Evolutionary conservation across 2,329 filamentous ascomycete genomes (phyloP), one percentile per base, ranked within the genome.

Genomic region (Metarhizium brunneum): DNA sequence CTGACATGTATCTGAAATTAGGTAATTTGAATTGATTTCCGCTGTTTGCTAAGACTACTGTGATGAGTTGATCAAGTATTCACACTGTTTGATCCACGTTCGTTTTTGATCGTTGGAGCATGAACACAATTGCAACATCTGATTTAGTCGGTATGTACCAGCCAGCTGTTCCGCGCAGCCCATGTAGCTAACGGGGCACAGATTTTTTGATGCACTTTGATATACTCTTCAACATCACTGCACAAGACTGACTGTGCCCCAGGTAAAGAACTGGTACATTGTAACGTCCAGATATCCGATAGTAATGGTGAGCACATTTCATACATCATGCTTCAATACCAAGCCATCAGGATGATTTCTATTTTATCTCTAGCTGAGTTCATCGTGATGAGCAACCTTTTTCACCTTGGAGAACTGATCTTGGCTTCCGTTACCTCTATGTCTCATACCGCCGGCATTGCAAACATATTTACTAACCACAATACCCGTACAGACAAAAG

Each of bases 401-500:
- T 76, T 81, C 79, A 82, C 78, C 79, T 82, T 82, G 79, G 79
- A 82, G 79, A 82, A 82, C 79, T 82, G 79, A 82, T 68, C 61
- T 59, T 58, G 55, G 49, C 47, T 54, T 54, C 42, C 5, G 40
- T 18, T 20, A 16, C 29, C 53, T 5, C 57, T 56, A 56, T 16
- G 53, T 32, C 25, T 32, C 13, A 4, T 43, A 45, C 52, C 8
- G 51, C 49, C 36, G 13, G 53, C 54, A 16, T 50, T 52, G 20
- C 3, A 36, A 42, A 20, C 20, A 36, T 25, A 47, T 16, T 35
- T 47, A 40, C 48, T 52, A 25, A 55, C 35, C 3, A 20, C 30
- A 7, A 32, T 50, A 3, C 1, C 13, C 29, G 4, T n/a, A 51
- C 20, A 50, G 43, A 47, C 38, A 16, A 10, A 36, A 43, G 14